Base-by-base conservation (phyloP, 2,329 filamentous ascomycete species). In the Corniculantispora saksenae region DNA sequence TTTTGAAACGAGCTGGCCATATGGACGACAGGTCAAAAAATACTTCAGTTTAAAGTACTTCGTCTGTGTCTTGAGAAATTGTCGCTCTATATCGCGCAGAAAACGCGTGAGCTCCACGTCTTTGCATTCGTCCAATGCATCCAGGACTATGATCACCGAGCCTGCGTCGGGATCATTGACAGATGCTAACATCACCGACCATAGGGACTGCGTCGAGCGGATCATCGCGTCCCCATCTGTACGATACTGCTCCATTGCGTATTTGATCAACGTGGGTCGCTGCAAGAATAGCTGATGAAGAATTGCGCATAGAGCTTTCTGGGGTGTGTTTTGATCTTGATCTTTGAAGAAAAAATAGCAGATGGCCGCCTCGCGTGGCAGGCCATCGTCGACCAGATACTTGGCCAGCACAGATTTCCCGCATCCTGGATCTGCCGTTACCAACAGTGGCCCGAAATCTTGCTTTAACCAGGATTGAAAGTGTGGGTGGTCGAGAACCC, bases 311-410 rank as follows among this genome's bases (percentile, higher is more conserved):
- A 81, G 70, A 0, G 77, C 77, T 66, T 77, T 74, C 0, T 66
- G 45, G 27, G 73, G 62, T 1, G 68, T 78, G 40, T 78, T 73
- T 54, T 80, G 78, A 47, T 75, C 71, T 62, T 75, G 66, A 40
- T 78, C 75, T 64, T 80, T 80, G 69, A 81, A 81, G 64, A 81
- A 82, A 65, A 80, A 81, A 69, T 81, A 81, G 67, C 77, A 80
- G 3, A 78, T 70, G 0, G 71, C 73, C 62, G 67, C 54, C 3
- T 64, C 54, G 6, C 21, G 19, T 32, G 68, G 69, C 1, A 79
- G 66, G 8, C 48, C 61, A 7, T 71, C 38, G 50, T 78, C 72
- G 21, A 78, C 66, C 0, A 79, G 70, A 53, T 73, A 74, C 51
- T 71, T 75, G 10, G 78, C 72, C 43, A 80, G 60, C 0, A 75